phyloP scores from a whole-genome alignment of 2,329 filamentous ascomycete species.

The Balansia obtecta region DNA sequence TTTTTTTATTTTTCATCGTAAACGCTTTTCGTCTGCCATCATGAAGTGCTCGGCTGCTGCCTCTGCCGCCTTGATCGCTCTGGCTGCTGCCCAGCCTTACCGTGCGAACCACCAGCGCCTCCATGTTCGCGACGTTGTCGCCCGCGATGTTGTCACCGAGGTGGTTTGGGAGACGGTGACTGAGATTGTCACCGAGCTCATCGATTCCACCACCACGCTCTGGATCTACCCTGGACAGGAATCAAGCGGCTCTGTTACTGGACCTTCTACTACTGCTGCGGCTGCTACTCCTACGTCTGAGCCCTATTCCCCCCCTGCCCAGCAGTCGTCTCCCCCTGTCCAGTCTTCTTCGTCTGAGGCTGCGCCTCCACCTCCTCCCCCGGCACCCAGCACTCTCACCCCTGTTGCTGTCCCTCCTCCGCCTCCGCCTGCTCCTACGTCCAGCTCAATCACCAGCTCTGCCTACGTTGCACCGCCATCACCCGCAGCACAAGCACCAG shows the following conservation, averaged over 20 bases:
- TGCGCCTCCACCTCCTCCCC: conserved; percentile 6
- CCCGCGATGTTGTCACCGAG: conserved; percentile 32
- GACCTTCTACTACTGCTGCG: conserved; percentile 8
- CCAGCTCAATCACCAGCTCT: conserved; percentile 7
- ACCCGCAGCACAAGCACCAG: conserved; percentile 7
- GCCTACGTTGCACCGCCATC: conserved; percentile 7
- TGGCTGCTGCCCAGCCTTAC: conserved; percentile 39
- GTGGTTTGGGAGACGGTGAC: conserved; percentile 39
- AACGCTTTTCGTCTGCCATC: neutral
- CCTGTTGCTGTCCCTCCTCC: conserved; percentile 10
- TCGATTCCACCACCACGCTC: conserved; percentile 37
- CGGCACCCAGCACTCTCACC: conserved; percentile 8
- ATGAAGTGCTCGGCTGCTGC: conserved; percentile 30
- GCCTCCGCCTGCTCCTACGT: conserved; percentile 11
- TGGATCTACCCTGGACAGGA: conserved; percentile 25
- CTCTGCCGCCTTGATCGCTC: conserved; percentile 23
- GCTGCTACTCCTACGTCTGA: conserved; percentile 16
- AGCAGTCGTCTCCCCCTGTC: conserved; percentile 4
- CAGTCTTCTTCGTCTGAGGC: neutral
- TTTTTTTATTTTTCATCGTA: no score
- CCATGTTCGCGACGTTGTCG: conserved; percentile 14
- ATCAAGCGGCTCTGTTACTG: neutral
- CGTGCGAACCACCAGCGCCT: conserved; percentile 24
- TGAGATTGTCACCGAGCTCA: conserved; percentile 31
- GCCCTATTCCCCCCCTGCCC: conserved; percentile 5